phyloP scores from a whole-genome alignment of 2,329 filamentous ascomycete genomes.

The Trichoderma polysporum region DNA sequence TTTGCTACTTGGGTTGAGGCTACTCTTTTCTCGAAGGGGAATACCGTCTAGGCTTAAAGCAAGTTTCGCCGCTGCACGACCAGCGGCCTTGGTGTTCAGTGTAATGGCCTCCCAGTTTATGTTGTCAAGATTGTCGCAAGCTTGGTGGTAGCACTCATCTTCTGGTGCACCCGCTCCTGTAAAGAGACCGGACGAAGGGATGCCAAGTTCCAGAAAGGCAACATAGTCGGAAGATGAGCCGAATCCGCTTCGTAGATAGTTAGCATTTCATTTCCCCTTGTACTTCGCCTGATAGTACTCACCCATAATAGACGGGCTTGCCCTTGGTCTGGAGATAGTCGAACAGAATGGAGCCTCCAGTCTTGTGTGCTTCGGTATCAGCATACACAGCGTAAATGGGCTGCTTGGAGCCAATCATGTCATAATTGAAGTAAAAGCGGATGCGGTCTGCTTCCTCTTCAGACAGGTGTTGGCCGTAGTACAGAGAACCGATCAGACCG shows the following conservation, averaged over 20 bases:
- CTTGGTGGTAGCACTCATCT: constrained; percentile 42
- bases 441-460: constrained; percentile 52
- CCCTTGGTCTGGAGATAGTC: constrained; percentile 34
- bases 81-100: constrained; percentile 47
- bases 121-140: constrained; percentile 42
- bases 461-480: constrained; percentile 40
- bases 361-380: constrained; percentile 39
- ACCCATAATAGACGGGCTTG: constrained; percentile 31
- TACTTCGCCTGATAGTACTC: not conserved
- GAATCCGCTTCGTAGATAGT: constrained; percentile 28
- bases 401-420: constrained; percentile 61
- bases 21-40: constrained; percentile 33
- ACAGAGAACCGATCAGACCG: constrained; percentile 45
- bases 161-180: constrained; percentile 35
- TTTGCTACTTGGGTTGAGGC: constrained; percentile 28
- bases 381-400: constrained; percentile 43
- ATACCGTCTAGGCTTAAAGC: constrained; percentile 38
- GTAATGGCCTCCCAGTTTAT: constrained; percentile 43
- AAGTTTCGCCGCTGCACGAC: constrained; percentile 47
- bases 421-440: constrained; percentile 67
- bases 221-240: constrained; percentile 40
- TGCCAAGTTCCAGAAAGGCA: constrained; percentile 38
- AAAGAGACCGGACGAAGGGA: constrained; percentile 41
- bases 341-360: constrained; percentile 33
- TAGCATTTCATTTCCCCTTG: not conserved